Evolutionary conservation across 1,284 basidiomycete species (phyloP).

Genomic region (Ustilago trichophora): DNA sequence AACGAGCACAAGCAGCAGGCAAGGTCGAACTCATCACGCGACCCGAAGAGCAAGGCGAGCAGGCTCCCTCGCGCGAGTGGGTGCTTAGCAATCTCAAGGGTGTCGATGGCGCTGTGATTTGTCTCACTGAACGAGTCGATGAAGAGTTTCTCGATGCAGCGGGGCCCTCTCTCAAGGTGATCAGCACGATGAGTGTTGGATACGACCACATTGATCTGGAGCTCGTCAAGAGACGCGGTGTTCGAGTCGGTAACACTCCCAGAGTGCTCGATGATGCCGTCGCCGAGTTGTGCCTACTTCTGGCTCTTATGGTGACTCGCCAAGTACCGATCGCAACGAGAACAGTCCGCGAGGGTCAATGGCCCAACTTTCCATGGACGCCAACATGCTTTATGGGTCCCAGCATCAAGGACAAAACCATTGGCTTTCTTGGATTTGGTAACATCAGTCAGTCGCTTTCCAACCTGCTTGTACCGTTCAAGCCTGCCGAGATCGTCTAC

Average conservation of each 20-base stretch:
- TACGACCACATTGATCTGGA: constrained; percentile 80
- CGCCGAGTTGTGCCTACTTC: constrained; percentile 87
- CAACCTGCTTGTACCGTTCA: constrained; percentile 46
- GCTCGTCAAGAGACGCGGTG: constrained; percentile 73
- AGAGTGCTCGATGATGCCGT: constrained; percentile 88
- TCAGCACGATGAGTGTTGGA: constrained; percentile 79
- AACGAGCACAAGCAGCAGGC: constrained; percentile 22
- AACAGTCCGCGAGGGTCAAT: constrained; percentile 76
- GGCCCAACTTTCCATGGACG: constrained; percentile 77
- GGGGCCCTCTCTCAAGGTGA: constrained; percentile 74
- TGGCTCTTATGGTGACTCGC: constrained; percentile 87
- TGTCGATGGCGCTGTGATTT: constrained; percentile 75
- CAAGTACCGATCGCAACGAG: constrained; percentile 74
- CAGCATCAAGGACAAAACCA: constrained; percentile 73
- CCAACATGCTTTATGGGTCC: constrained; percentile 77
- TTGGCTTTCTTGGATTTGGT: constrained; percentile 92
- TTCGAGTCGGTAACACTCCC: constrained; percentile 88
- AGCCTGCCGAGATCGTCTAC: constrained; percentile 43
- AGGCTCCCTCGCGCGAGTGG: constrained; percentile 72
- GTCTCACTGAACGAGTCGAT: constrained; percentile 80
- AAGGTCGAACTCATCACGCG: constrained; percentile 72
- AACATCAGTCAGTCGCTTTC: constrained; percentile 70
- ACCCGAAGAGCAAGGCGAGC: constrained; percentile 71
- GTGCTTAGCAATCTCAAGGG: constrained; percentile 78
- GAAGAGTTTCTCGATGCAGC: constrained; percentile 52